Percentiles rank a stretch among this genome's conserved stretches.
Evolutionary conservation across 179 eudicot species (phyloP).

Genomic region (Sideroxylon spinosum): DNA sequence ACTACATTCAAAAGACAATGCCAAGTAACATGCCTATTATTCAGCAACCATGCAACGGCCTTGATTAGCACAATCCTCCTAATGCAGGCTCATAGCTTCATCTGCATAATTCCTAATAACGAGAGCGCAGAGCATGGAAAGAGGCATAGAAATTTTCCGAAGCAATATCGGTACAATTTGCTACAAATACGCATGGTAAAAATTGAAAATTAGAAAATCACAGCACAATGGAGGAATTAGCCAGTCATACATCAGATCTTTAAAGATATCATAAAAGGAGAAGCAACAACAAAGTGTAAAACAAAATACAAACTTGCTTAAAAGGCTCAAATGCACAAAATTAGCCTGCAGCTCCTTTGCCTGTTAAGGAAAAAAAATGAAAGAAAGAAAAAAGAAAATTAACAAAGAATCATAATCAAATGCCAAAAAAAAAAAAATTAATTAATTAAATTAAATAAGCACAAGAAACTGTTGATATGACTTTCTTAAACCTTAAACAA

Average conservation of each 20-base stretch:
- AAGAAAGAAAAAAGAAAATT: no score
- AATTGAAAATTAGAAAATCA: background rate
- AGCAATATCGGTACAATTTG: background rate
- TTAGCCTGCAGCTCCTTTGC: constrained; percentile 86
- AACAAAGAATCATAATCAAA: background rate
- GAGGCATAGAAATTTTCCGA: background rate
- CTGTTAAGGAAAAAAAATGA: constrained; percentile 33
- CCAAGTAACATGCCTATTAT: background rate
- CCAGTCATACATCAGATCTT: background rate
- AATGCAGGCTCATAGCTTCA: background rate
- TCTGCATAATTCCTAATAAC: background rate
- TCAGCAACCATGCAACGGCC: background rate
- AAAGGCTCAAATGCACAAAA: constrained; percentile 68
- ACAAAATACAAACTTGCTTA: constrained; percentile 73
- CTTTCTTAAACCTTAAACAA: background rate
- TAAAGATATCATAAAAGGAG: constrained; percentile 4
- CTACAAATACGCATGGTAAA: background rate
- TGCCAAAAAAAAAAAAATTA: background rate
- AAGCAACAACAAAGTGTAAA: constrained; percentile 28
- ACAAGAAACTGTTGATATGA: background rate
- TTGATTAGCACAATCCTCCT: background rate
- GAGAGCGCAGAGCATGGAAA: background rate
- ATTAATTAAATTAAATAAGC: background rate
- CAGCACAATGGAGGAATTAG: background rate
- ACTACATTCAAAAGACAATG: background rate